These are phyloP conservation scores for Pythium folliculosum DNA, from an alignment of 352 stramenopile genomes.

Conservation along the genomic window DNA sequence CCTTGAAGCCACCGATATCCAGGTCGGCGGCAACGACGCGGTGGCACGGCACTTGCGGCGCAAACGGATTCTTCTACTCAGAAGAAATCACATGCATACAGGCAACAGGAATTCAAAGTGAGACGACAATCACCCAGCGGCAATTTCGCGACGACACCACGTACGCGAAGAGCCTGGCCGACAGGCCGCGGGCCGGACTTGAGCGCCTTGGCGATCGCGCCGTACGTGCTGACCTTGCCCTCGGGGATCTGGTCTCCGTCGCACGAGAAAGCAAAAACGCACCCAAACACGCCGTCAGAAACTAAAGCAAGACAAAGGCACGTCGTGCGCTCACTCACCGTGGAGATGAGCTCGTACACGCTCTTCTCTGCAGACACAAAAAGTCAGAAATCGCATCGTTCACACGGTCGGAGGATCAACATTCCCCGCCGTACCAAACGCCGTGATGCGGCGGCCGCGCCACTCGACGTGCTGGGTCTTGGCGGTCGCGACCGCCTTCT, in stretches of 20 bases:
- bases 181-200: conserved; percentile 67
- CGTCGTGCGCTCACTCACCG: conserved; percentile 27
- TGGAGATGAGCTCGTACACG: conserved; percentile 82
- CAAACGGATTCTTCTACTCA: conserved; percentile 79
- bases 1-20: conserved; percentile 81
- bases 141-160: neutral
- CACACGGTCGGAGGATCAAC: neutral
- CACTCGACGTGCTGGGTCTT: conserved; percentile 64
- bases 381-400: neutral
- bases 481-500: conserved; percentile 2
- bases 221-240: conserved; percentile 84
- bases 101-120: neutral
- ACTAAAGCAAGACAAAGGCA: too few species aligned
- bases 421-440: conserved; percentile 48
- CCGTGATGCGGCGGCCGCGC: conserved; percentile 69
- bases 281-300: neutral
- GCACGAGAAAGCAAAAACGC: neutral
- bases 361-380: conserved; percentile 45
- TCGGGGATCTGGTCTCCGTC: conserved; percentile 52
- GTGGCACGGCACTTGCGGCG: conserved; percentile 75
- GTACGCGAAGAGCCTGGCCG: conserved; percentile 76
- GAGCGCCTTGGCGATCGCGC: conserved; percentile 58
- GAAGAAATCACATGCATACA: neutral
- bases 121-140: too few species aligned
- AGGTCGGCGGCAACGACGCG: conserved; percentile 69